Evolutionary conservation across 768 basidiomycete genomes (phyloP).

Genomic region (Amanita rimosa): DNA sequence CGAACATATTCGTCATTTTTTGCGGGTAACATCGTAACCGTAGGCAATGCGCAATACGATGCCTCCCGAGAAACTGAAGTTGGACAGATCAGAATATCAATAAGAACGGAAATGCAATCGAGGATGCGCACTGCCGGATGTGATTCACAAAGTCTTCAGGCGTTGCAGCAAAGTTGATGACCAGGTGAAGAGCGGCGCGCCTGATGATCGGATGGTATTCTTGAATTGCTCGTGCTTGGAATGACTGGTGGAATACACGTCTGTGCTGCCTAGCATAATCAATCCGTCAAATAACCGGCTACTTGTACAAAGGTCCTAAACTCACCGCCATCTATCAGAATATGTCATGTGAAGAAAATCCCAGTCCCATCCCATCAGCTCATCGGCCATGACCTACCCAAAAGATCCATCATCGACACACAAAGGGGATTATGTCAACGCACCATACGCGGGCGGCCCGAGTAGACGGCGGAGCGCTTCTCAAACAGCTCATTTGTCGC

Average conservation of each 20-base stretch:
- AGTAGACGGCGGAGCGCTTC: slow-evolving; percentile 31
- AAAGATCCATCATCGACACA: not conserved
- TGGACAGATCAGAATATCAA: not conserved
- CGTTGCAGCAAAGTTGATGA: slow-evolving; percentile 12
- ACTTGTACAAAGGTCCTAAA: no score
- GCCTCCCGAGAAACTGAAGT: slow-evolving; percentile 18
- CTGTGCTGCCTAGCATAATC: slow-evolving; percentile 15
- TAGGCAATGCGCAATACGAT: slow-evolving; percentile 28
- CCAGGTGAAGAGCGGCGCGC: slow-evolving; percentile 14
- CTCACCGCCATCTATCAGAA: slow-evolving; percentile 17
- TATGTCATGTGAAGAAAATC: slow-evolving; percentile 22
- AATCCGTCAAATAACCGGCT: not conserved
- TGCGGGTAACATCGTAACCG: slow-evolving; percentile 24
- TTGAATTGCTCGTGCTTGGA: slow-evolving; percentile 20
- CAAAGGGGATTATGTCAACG: not conserved
- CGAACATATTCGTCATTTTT: slow-evolving; percentile 24
- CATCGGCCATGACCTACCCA: not conserved
- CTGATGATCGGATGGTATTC: slow-evolving; percentile 16
- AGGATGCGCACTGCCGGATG: slow-evolving; percentile 16
- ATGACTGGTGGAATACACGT: slow-evolving; percentile 24
- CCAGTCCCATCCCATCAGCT: slow-evolving; percentile 17
- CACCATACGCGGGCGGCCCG: slow-evolving; percentile 27
- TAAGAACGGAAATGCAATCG: not conserved
- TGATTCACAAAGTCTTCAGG: slow-evolving; percentile 19
- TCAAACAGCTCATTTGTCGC: slow-evolving; percentile 31